Conservation (phyloP, 176 grass and related monocot species). For the Musa beccarii region DNA sequence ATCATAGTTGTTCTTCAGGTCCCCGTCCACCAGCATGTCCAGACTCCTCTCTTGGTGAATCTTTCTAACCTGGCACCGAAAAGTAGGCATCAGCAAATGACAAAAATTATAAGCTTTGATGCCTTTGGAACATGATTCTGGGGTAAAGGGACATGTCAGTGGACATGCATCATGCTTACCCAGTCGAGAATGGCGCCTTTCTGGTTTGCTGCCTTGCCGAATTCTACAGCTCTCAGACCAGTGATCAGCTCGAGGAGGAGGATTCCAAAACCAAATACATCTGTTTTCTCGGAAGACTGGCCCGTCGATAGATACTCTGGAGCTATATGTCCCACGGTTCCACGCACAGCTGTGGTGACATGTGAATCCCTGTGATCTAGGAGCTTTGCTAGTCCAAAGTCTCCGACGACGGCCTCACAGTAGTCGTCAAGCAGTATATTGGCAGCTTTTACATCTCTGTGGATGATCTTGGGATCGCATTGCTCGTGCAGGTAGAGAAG, state of each 20-base stretch:
- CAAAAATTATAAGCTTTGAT: neutral
- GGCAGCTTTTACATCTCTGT: slow-evolving; percentile 85
- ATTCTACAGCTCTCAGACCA: slow-evolving; percentile 62
- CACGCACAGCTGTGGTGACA: slow-evolving; percentile 70
- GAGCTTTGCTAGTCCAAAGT: slow-evolving; percentile 82
- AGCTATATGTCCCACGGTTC: slow-evolving; percentile 84
- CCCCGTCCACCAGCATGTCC: slow-evolving; percentile 66
- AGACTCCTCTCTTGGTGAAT: slow-evolving; percentile 91
- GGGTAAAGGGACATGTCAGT: neutral
- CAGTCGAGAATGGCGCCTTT: slow-evolving; percentile 93
- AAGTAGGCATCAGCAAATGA: neutral
- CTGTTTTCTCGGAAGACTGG: slow-evolving; percentile 83
- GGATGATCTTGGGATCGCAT: slow-evolving; percentile 92
- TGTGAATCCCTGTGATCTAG: slow-evolving; percentile 77
- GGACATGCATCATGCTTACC: slow-evolving; percentile 32
- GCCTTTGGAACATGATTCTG: neutral
- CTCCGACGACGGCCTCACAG: slow-evolving; percentile 70
- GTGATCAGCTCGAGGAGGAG: slow-evolving; percentile 78
- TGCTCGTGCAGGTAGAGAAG: slow-evolving; percentile 88
- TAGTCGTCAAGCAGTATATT: slow-evolving; percentile 77
- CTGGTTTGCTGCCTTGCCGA: slow-evolving; percentile 74
- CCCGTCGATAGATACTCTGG: slow-evolving; percentile 86
- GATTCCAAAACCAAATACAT: slow-evolving; percentile 92
- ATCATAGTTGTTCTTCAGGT: slow-evolving; percentile 40
- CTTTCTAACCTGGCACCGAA: slow-evolving; percentile 66